A percentile compares a stretch with the other conserved stretches of the same genome.
These are phyloP conservation scores for Russula earlei DNA, from an alignment of 768 basidiomycete species.

Conservation along the genomic window DNA sequence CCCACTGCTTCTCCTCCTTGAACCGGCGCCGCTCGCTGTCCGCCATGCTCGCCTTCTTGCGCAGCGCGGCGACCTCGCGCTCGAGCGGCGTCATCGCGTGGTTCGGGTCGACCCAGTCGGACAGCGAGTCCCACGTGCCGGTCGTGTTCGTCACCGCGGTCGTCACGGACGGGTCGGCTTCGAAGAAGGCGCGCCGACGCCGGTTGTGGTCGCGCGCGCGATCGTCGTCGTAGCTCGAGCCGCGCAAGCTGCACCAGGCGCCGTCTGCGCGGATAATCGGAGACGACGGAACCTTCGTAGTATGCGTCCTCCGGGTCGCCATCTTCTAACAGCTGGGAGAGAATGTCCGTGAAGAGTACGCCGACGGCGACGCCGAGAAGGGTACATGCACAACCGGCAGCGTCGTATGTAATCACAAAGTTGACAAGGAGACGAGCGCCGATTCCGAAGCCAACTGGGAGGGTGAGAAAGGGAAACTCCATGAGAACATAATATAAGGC, in stretches of 20 bases:
- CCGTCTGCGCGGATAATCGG: slow-evolving; percentile 16
- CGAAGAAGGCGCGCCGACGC: slow-evolving; percentile 22
- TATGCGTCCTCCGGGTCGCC: slow-evolving; percentile 28
- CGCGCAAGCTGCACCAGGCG: slow-evolving; percentile 18
- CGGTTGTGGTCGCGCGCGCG: slow-evolving; percentile 14
- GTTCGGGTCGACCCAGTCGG: slow-evolving; percentile 52
- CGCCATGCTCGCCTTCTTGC: slow-evolving; percentile 69
- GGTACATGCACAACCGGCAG: slow-evolving; percentile 45
- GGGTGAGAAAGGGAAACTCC: slow-evolving; percentile 42
- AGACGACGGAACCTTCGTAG: slow-evolving; percentile 16
- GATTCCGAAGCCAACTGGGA: slow-evolving; percentile 49
- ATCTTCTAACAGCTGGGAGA: slow-evolving; percentile 55
- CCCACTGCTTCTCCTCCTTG: slow-evolving; percentile 86
- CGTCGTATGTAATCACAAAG: slow-evolving; percentile 46
- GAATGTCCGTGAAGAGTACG: slow-evolving; percentile 59
- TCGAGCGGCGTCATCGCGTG: slow-evolving; percentile 54
- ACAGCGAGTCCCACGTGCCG: slow-evolving; percentile 62
- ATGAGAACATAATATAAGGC: slow-evolving; percentile 58
- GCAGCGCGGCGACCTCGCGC: slow-evolving; percentile 64
- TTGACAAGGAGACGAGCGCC: slow-evolving; percentile 56
- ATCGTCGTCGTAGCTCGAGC: not conserved
- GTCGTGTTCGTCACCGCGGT: slow-evolving; percentile 28
- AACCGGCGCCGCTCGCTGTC: slow-evolving; percentile 75
- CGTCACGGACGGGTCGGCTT: slow-evolving; percentile 23
- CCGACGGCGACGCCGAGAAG: slow-evolving; percentile 61